These are phyloP conservation scores for Yamadazyma insecticola DNA, from an alignment of 805 yeast genomes.

Conservation along the genomic window DNA sequence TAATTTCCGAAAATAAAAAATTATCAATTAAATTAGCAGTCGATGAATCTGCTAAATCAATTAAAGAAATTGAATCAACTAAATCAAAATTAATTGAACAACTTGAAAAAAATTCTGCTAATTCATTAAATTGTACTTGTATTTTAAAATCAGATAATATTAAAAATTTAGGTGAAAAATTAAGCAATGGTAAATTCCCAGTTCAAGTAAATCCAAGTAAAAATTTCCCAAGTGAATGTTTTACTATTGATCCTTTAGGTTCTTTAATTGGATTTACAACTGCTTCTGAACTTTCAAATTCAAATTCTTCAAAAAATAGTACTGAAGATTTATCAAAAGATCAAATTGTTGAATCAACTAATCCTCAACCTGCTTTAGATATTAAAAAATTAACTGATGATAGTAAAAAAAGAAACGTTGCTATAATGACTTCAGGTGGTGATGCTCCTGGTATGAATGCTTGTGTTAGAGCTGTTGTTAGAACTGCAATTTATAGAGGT, in stretches of 20 bases:
- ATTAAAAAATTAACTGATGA: conserved; percentile 4
- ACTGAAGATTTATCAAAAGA: conserved; percentile 8
- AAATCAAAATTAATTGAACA: conserved; percentile 9
- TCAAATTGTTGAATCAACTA: conserved; percentile 13
- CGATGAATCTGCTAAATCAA: conserved; percentile 11
- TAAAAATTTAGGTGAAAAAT: conserved; percentile 26
- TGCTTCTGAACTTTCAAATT: conserved; percentile 50
- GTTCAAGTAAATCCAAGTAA: conserved; percentile 66
- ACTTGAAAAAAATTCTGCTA: conserved; percentile 13
- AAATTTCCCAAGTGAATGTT: conserved; percentile 69
- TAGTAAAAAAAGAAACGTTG: conserved; percentile 55
- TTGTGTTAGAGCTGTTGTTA: conserved; percentile 89
- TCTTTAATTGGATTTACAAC: conserved; percentile 76
- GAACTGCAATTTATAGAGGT: conserved; percentile 81
- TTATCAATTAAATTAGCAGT: conserved; percentile 18
- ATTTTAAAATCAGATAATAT: conserved; percentile 45
- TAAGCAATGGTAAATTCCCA: conserved; percentile 4
- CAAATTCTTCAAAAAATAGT: conserved; percentile 15
- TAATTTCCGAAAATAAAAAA: conserved; percentile 19
- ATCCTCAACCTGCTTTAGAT: conserved; percentile 14
- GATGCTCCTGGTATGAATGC: conserved; percentile 99
- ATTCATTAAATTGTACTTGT: conserved; percentile 30
- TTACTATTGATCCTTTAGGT: conserved; percentile 81
- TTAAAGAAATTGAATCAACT: conserved; percentile 15
- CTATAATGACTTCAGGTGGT: conserved; percentile 98